A percentile compares a stretch with the other conserved stretches of the same genome.
phyloP scores from a whole-genome alignment of 2,329 filamentous ascomycete species.

The Daldinia sp. region DNA sequence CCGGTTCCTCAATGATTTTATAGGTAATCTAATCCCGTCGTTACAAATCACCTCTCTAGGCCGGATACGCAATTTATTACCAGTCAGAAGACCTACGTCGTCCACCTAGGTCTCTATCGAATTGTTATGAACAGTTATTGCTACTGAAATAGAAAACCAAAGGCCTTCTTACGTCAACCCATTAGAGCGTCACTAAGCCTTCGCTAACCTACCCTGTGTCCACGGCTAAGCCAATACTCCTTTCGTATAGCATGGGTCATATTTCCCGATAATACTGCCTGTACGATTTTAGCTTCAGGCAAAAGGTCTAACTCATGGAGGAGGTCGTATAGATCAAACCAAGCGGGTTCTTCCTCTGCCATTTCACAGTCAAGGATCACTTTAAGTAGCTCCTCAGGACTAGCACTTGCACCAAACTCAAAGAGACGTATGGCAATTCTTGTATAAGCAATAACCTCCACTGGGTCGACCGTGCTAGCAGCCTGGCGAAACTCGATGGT shows the following conservation, averaged over 20 bases:
- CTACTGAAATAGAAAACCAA: no score
- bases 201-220: neutral
- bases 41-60: no score
- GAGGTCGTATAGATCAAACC: constrained; percentile 24
- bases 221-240: constrained; percentile 3
- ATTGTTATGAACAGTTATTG: no score
- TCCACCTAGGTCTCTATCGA: no score
- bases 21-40: no score
- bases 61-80: no score
- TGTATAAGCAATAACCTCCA: constrained; percentile 8
- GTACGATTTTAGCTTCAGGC: constrained; percentile 12
- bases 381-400: neutral
- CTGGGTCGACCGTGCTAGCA: constrained; percentile 10
- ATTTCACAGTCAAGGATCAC: constrained; percentile 1
- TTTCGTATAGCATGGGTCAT: neutral
- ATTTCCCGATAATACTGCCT: neutral
- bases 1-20: no score
- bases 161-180: no score
- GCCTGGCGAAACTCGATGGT: constrained; percentile 28
- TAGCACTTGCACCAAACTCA: constrained; percentile 1
- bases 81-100: no score
- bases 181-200: no score
- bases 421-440: constrained; percentile 15
- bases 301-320: constrained; percentile 1
- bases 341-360: constrained; percentile 1